These are phyloP conservation scores for Ambrosia trifida DNA, from an alignment of 129 eudicot genomes.

Conservation along the genomic window DNA sequence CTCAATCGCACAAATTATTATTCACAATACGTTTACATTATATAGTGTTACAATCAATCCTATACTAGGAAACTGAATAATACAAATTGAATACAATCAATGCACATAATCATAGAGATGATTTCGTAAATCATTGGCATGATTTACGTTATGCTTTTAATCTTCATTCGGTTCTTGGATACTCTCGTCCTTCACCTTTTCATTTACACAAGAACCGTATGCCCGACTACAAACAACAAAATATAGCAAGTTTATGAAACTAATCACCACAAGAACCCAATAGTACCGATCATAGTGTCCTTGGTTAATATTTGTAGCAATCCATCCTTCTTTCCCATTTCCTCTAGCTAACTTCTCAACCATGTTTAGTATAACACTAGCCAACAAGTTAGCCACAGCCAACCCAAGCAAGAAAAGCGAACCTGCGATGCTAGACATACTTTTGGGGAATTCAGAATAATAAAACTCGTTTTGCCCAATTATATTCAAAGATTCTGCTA, in stretches of 20 bases:
- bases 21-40: too few relatives aligned
- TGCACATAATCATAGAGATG: too few relatives aligned
- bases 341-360: constrained; percentile 29
- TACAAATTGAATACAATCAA: too few relatives aligned
- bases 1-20: too few relatives aligned
- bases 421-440: constrained; percentile 35
- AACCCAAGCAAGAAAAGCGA: constrained; percentile 30
- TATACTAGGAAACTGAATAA: too few relatives aligned
- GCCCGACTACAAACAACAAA: constrained; percentile 33
- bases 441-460: constrained; percentile 42
- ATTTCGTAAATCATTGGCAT: too few relatives aligned
- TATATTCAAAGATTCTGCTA: constrained; percentile 36
- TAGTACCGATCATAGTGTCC: constrained; percentile 39
- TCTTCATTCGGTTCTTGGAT: not conserved
- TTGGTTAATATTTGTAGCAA: constrained; percentile 29
- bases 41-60: too few relatives aligned
- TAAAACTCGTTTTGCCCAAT: constrained; percentile 40
- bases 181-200: constrained; percentile 10
- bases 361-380: constrained; percentile 31
- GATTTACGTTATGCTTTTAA: too few relatives aligned
- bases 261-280: constrained; percentile 34
- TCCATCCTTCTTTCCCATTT: constrained; percentile 36
- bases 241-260: constrained; percentile 35
- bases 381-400: constrained; percentile 38
- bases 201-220: constrained; percentile 38